Evolutionary conservation across 2,329 filamentous ascomycete species (phyloP), one percentile per base, ranked within the genome.

Genomic region (Phialophora verrucosa): DNA sequence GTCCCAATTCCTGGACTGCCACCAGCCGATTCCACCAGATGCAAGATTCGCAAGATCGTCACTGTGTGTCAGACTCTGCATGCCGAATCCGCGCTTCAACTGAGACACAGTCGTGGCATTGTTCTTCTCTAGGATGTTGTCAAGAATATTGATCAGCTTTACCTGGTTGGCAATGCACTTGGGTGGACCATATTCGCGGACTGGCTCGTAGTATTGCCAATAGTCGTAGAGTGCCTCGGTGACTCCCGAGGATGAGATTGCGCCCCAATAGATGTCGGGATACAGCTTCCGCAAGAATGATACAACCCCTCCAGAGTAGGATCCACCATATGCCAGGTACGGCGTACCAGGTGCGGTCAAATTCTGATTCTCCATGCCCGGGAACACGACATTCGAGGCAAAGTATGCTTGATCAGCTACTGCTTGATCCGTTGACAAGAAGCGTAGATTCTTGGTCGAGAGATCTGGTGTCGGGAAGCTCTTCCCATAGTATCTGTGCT

Each of bases 401-500:
- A 96, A 96, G 77, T 91, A 96, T 1, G 88, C 91, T 51, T 89
- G 87, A 75, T 96, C 92, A 7, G 91, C 92, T 47, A 96, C 76
- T 0, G 92, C 88, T 76, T 96, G 92, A 72, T 93, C 90, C 0
- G 92, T 95, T 0, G 91, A 90, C 73, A 96, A 80, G 81, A 95
- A 96, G 2, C 92, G 88, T 69, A 96, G 79, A 72, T 86, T 93
- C 74, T 90, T 80, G 0, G 87, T 89, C 0, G 84, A 84, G 23
- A 94, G 82, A 73, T 93, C 84, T 0, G 83, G 76, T 0, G 86
- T 85, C 0, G 92, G 91, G 62, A 89, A 88, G 75, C 90, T 93
- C 12, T 83, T 83, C 63, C 92, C 92, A 74, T 96, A 96, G 82
- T 96, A 96, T 32, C 92, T 87, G 74, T 96, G 92, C 79, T 96